Conservation (phyloP, 2,329 filamentous ascomycete genomes). For the Alternaria brassicae region DNA sequence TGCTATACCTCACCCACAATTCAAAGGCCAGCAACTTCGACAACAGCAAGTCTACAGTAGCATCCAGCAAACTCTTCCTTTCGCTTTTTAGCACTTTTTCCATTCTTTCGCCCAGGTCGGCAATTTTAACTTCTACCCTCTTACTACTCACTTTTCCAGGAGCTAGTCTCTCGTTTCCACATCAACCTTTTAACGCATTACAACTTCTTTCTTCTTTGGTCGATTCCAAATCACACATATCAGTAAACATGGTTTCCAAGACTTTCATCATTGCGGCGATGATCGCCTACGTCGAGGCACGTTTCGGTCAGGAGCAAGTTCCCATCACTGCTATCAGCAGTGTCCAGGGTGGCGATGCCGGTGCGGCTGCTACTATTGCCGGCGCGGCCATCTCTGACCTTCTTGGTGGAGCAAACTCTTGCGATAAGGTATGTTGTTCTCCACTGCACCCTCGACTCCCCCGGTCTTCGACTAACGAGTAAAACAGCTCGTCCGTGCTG, state of each 20-base stretch:
- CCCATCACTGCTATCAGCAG: slow-evolving; percentile 63
- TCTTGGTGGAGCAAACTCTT: slow-evolving; percentile 70
- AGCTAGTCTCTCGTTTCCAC: slow-evolving; percentile 45
- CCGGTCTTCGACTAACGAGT: not conserved
- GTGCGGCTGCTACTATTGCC: slow-evolving; percentile 68
- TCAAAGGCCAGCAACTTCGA: slow-evolving; percentile 39
- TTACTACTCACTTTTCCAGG: slow-evolving; percentile 27
- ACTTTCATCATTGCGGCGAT: slow-evolving; percentile 38
- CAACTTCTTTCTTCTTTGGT: not conserved
- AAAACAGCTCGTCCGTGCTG: slow-evolving; percentile 65
- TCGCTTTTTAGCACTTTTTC: slow-evolving; percentile 29
- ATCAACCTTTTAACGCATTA: slow-evolving; percentile 3
- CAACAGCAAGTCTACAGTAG: slow-evolving; percentile 24
- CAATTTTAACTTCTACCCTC: slow-evolving; percentile 8
- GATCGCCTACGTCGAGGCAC: slow-evolving; percentile 48
- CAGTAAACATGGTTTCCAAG: slow-evolving; percentile 46
- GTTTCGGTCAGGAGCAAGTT: slow-evolving; percentile 70
- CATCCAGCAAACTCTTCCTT: slow-evolving; percentile 28
- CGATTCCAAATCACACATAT: slow-evolving; percentile 4
- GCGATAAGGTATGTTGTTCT: slow-evolving; percentile 61
- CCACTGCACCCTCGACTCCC: not conserved
- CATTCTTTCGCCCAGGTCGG: slow-evolving; percentile 45
- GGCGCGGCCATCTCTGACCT: slow-evolving; percentile 68
- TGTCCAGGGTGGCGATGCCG: slow-evolving; percentile 63
- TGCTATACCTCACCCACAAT: slow-evolving; percentile 10